Conservation (phyloP, 352 stramenopile genomes). For the Pythium folliculosum region DNA sequence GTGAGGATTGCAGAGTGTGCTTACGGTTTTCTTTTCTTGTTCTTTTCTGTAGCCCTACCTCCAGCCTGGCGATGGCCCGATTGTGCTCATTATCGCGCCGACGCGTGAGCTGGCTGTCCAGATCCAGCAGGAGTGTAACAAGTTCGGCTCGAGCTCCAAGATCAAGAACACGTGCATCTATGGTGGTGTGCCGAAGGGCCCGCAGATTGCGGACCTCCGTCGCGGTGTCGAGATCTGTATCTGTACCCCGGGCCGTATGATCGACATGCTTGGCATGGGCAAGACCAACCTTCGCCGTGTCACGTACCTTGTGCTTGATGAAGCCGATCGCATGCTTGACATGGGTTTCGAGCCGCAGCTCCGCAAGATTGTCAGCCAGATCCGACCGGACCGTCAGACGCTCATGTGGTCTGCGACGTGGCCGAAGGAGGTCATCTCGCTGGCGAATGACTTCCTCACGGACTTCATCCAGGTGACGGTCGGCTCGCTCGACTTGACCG, state of each 20-base stretch:
- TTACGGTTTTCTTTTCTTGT: constrained; percentile 22
- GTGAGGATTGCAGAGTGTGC: constrained; percentile 10
- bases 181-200: constrained; percentile 96
- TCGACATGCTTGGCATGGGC: constrained; percentile 97
- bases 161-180: constrained; percentile 99
- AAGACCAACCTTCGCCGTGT: constrained; percentile 96
- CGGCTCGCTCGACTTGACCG: constrained; percentile 95
- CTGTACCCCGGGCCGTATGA: constrained; percentile 96
- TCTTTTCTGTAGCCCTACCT: constrained; percentile 73
- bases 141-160: constrained; percentile 96
- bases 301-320: constrained; percentile 99
- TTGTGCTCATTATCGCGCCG: constrained; percentile 97
- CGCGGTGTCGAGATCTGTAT: constrained; percentile 86
- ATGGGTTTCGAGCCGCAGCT: constrained; percentile 96
- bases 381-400: constrained; percentile 97
- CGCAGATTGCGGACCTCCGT: constrained; percentile 86
- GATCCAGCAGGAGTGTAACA: constrained; percentile 99
- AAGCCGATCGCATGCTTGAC: constrained; percentile 97
- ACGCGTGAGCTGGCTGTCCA: constrained; percentile 99
- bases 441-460: constrained; percentile 97
- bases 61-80: constrained; percentile 98
- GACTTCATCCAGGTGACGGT: constrained; percentile 97
- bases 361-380: constrained; percentile 97
- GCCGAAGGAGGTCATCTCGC: constrained; percentile 97
- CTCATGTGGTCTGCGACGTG: constrained; percentile 99